Conservation (phyloP, 768 basidiomycete genomes). For the Chalciporus chontae region DNA sequence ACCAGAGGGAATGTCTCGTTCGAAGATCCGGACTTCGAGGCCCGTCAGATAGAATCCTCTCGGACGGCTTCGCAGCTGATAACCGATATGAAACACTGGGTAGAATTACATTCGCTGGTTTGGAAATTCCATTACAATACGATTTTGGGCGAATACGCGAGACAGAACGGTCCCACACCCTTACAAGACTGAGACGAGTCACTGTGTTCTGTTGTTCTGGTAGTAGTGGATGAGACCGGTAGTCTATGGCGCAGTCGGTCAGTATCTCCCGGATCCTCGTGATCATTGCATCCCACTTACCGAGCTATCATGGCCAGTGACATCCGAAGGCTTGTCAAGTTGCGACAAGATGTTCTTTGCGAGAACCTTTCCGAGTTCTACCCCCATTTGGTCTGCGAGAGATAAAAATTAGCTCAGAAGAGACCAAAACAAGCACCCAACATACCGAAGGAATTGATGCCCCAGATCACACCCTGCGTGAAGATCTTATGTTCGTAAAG, state of each 20-base stretch:
- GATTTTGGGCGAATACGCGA: neutral
- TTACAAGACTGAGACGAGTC: constrained; percentile 23
- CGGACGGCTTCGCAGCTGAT: neutral
- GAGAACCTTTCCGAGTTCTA: constrained; percentile 95
- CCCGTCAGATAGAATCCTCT: too few relatives aligned
- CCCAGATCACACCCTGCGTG: constrained; percentile 95
- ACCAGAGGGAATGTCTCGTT: constrained; percentile 12
- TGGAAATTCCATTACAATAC: constrained; percentile 3
- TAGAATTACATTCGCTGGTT: constrained; percentile 14
- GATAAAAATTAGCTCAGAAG: neutral
- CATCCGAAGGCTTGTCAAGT: constrained; percentile 74
- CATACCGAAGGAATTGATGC: constrained; percentile 95
- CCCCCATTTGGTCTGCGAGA: constrained; percentile 92
- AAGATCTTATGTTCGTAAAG: constrained; percentile 99
- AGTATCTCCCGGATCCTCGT: neutral
- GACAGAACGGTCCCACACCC: constrained; percentile 17
- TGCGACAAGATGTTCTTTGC: constrained; percentile 95
- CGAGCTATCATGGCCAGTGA: constrained; percentile 87
- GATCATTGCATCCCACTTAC: constrained; percentile 26
- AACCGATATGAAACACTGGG: neutral
- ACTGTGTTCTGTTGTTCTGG: constrained; percentile 83
- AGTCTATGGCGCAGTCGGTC: constrained; percentile 49
- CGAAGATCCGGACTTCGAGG: constrained; percentile 16
- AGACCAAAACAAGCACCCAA: neutral
- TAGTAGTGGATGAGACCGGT: constrained; percentile 97